Conservation (phyloP, 805 yeast genomes). For the Cyberlindnera mycetangii region DNA sequence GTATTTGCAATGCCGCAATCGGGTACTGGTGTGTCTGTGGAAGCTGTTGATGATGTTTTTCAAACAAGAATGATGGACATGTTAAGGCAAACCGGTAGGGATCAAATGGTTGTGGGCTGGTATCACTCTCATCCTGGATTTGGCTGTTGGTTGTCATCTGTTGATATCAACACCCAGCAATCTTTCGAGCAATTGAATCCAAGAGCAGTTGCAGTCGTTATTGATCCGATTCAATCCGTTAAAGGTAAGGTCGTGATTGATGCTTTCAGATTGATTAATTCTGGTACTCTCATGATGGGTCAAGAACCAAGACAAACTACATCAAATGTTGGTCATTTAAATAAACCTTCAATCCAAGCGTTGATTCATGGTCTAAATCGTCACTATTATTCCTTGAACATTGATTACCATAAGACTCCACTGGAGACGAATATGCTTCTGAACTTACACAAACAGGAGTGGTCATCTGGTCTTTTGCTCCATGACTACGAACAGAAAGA, state of each 20-base stretch:
- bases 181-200: constrained; percentile 94
- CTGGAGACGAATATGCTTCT: constrained; percentile 91
- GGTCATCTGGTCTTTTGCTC: constrained; percentile 90
- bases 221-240: constrained; percentile 97
- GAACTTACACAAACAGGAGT: constrained; percentile 89
- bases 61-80: constrained; percentile 99
- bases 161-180: constrained; percentile 97
- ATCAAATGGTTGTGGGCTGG: constrained; percentile 99
- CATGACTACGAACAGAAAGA: constrained; percentile 77
- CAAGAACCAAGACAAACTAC: constrained; percentile 98
- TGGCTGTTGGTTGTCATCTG: constrained; percentile 99
- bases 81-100: constrained; percentile 98
- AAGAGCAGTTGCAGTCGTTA: constrained; percentile 96
- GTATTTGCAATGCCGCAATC: constrained; percentile 99
- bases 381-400: constrained; percentile 92
- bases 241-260: constrained; percentile 98
- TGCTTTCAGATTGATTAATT: constrained; percentile 92
- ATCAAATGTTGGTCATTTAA: constrained; percentile 89
- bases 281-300: constrained; percentile 86
- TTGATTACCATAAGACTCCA: constrained; percentile 89
- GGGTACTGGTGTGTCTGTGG: constrained; percentile 98
- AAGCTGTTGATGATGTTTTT: constrained; percentile 98
- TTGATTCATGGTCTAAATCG: constrained; percentile 95
- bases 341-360: constrained; percentile 96
- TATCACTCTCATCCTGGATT: constrained; percentile 99